Conservation (phyloP, 306 rosid species). For the Albizia julibrissin region DNA sequence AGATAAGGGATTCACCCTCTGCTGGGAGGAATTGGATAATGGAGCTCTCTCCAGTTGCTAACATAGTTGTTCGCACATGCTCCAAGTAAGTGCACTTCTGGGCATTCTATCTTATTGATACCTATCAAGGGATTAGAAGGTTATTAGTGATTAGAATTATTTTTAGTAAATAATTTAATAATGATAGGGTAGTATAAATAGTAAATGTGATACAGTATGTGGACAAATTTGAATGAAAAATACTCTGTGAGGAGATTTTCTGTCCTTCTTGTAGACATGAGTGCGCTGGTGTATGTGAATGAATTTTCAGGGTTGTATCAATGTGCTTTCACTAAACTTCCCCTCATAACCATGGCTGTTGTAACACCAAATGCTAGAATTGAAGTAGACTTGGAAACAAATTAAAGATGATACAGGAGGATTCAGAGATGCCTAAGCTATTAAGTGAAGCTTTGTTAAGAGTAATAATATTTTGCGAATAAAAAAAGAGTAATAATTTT, state of each 20-base stretch:
- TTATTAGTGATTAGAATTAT: background rate
- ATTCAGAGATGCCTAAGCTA: background rate
- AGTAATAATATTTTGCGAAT: background rate
- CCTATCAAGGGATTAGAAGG: background rate
- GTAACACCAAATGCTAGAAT: background rate
- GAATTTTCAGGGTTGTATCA: background rate
- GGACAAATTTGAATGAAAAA: background rate
- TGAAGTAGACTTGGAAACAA: background rate
- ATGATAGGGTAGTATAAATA: background rate
- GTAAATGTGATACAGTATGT: background rate
- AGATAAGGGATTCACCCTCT: conserved; percentile 79
- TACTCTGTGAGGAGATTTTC: background rate
- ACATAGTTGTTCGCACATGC: conserved; percentile 83
- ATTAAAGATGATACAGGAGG: background rate
- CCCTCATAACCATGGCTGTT: background rate
- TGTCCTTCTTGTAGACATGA: background rate
- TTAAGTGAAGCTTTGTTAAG: conserved; percentile 11
- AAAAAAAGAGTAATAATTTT: background rate
- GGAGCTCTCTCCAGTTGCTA: conserved; percentile 86
- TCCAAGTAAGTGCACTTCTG: conserved; percentile 66
- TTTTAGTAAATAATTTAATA: background rate
- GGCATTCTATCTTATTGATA: background rate
- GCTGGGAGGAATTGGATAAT: conserved; percentile 63
- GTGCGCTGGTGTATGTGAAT: background rate
- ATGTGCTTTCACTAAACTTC: background rate